A percentile compares a stretch with the other conserved stretches of the same genome.
phyloP scores from a whole-genome alignment of 2,329 filamentous ascomycete species.

The Sporothrix humicola region DNA sequence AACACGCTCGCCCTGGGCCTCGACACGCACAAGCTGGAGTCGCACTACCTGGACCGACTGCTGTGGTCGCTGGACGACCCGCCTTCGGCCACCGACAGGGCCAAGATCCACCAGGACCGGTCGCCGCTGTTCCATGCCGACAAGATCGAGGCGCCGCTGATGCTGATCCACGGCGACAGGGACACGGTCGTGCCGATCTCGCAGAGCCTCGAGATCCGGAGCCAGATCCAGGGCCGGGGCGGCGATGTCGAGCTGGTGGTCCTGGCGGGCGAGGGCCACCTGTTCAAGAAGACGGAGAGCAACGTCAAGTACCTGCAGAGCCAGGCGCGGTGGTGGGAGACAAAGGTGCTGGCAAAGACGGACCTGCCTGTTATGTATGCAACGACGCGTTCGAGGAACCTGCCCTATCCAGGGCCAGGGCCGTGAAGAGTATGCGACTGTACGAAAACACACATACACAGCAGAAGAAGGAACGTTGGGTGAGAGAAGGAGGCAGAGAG shows the following conservation, averaged over 20 bases:
- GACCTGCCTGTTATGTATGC: no score
- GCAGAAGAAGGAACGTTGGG: no score
- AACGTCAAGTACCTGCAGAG: constrained; percentile 50
- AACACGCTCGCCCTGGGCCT: constrained; percentile 54
- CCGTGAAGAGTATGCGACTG: no score
- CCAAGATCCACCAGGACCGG: constrained; percentile 50
- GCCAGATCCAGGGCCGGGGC: constrained; percentile 50
- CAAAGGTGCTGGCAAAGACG: constrained; percentile 43
- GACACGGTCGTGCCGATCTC: constrained; percentile 65
- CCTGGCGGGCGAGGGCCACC: constrained; percentile 58
- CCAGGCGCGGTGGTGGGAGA: constrained; percentile 56
- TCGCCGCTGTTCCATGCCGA: constrained; percentile 57
- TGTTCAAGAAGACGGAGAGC: constrained; percentile 52
- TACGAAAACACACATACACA: not conserved
- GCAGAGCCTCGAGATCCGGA: constrained; percentile 60
- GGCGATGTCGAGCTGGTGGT: constrained; percentile 54
- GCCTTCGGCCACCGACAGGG: constrained; percentile 46
- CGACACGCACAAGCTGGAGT: constrained; percentile 63
- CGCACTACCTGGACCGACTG: constrained; percentile 55
- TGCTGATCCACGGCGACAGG: constrained; percentile 61
- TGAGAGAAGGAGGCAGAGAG: no score
- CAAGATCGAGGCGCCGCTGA: constrained; percentile 56
- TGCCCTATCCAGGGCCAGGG: no score
- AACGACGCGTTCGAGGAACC: no score
- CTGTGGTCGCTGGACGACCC: constrained; percentile 45